Evolutionary conservation across 2,329 filamentous ascomycete species (phyloP).

Genomic region (Hymenoscyphus salicellus): DNA sequence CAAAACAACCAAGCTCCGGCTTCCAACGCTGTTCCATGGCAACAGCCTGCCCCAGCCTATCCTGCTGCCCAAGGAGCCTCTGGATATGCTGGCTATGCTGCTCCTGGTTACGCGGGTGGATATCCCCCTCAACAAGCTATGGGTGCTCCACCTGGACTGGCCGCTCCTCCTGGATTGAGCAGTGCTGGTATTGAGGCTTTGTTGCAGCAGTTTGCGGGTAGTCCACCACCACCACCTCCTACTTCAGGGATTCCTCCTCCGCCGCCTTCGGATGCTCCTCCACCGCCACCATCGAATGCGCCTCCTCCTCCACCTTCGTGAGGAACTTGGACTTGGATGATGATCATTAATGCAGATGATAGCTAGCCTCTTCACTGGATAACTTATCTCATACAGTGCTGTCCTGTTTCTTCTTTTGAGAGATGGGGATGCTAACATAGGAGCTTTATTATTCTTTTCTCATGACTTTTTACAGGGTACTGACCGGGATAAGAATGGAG

Average conservation of each 20-base stretch:
- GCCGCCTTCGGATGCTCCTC: constrained; percentile 56
- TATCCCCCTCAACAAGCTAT: constrained; percentile 44
- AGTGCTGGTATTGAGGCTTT: constrained; percentile 61
- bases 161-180: constrained; percentile 47
- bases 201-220: constrained; percentile 60
- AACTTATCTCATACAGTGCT: background rate
- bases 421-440: background rate
- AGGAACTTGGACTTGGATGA: background rate
- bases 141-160: constrained; percentile 42
- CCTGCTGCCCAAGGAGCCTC: constrained; percentile 41
- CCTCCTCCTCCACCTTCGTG: constrained; percentile 57
- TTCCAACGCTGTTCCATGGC: constrained; percentile 43
- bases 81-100: constrained; percentile 55
- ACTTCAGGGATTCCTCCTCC: constrained; percentile 42
- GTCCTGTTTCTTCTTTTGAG: background rate
- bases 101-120: constrained; percentile 42
- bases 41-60: constrained; percentile 41
- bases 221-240: constrained; percentile 52
- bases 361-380: background rate
- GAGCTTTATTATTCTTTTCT: background rate
- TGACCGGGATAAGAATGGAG: background rate
- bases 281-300: constrained; percentile 52
- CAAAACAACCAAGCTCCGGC: constrained; percentile 44
- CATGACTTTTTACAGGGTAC: background rate
- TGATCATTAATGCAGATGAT: background rate